phyloP scores from a whole-genome alignment of 1,284 basidiomycete genomes.

The Ganoderma multipileum region DNA sequence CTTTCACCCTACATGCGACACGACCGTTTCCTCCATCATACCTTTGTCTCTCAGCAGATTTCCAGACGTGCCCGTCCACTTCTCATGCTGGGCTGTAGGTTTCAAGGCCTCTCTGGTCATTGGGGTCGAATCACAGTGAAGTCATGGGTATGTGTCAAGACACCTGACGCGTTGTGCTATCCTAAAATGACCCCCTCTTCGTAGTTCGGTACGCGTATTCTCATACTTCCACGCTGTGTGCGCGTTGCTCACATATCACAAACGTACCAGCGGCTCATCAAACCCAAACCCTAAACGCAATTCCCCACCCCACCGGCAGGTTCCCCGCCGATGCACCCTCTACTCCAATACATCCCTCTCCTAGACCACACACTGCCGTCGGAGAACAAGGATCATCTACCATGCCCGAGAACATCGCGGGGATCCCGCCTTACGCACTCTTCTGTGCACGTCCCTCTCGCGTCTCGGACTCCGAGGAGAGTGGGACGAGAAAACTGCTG shows the following conservation, averaged over 20 bases:
- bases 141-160: constrained; percentile 3
- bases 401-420: background rate
- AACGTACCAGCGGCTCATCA: background rate
- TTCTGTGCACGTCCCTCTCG: background rate
- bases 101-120: background rate
- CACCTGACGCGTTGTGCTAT: background rate
- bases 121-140: background rate
- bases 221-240: background rate
- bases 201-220: background rate
- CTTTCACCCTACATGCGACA: background rate
- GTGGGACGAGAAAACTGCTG: background rate
- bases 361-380: background rate
- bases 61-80: background rate
- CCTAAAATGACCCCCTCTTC: background rate
- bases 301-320: background rate
- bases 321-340: background rate
- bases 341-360: background rate
- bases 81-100: background rate
- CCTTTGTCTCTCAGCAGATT: background rate
- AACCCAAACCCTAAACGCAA: background rate
- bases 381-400: background rate
- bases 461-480: constrained; percentile 3
- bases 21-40: background rate
- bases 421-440: background rate
- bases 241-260: background rate